Percentiles rank a stretch among this genome's conserved stretches.
phyloP scores from a whole-genome alignment of 148 eudicot genomes.

The Bassia scoparia region DNA sequence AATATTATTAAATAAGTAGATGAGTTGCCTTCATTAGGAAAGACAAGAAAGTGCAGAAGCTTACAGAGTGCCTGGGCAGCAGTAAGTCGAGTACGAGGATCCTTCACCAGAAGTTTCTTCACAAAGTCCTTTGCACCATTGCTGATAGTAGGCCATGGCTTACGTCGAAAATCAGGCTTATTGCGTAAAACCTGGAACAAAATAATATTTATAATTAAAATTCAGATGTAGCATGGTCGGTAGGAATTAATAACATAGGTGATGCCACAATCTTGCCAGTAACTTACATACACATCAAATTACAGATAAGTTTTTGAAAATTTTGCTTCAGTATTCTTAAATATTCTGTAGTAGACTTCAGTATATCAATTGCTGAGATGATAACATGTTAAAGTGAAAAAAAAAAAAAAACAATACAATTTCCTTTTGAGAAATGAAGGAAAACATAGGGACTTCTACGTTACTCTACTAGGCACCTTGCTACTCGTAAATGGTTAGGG shows the following conservation, averaged over 20 bases:
- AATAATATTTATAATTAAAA: background rate
- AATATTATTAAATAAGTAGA: background rate
- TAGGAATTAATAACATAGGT: too few species aligned
- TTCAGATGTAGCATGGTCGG: too few species aligned
- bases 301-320: background rate
- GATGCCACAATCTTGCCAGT: background rate
- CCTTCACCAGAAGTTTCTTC: constrained; percentile 73
- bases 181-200: constrained; percentile 68
- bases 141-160: constrained; percentile 89
- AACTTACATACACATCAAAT: background rate
- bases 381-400: too few species aligned
- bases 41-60: constrained; percentile 31
- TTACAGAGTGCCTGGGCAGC: constrained; percentile 97
- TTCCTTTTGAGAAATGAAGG: background rate
- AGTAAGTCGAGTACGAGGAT: constrained; percentile 88
- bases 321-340: background rate
- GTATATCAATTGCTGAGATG: background rate
- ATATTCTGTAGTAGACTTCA: too few species aligned
- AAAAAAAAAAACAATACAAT: background rate
- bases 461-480: background rate
- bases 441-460: background rate
- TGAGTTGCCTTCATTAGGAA: background rate
- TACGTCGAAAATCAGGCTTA: constrained; percentile 95
- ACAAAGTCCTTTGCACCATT: constrained; percentile 84
- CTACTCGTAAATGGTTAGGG: too few species aligned